These are phyloP conservation scores for Triticum timopheevii DNA, from an alignment of 176 grass and related monocot species.

Conservation along the genomic window DNA sequence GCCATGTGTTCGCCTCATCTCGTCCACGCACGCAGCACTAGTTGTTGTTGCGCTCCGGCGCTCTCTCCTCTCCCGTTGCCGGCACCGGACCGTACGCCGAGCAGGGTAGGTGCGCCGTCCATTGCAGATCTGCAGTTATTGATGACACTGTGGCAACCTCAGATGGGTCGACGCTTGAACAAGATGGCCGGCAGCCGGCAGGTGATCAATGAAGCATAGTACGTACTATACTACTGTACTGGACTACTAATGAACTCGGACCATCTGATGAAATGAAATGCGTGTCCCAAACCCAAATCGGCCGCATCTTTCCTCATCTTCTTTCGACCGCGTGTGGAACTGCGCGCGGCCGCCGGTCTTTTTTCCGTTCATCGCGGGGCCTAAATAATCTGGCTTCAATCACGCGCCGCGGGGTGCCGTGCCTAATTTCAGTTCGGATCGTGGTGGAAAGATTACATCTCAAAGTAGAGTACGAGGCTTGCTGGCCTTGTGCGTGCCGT, in stretches of 20 bases:
- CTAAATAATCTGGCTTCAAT: background rate
- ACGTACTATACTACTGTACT: too few relatives aligned
- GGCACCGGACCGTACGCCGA: background rate
- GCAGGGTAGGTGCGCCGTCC: background rate
- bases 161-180: background rate
- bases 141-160: background rate
- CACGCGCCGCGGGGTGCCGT: background rate
- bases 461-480: too few relatives aligned
- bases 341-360: background rate
- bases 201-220: background rate
- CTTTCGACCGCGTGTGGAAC: background rate
- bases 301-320: background rate
- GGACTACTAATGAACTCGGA: background rate
- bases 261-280: background rate
- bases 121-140: background rate
- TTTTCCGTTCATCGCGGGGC: background rate
- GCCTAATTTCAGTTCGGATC: background rate
- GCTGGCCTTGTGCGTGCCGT: background rate
- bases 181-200: background rate
- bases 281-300: background rate
- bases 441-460: too few relatives aligned
- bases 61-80: too few relatives aligned
- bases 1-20: background rate
- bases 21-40: background rate
- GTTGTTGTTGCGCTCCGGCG: background rate